Percentiles rank a stretch among this genome's conserved stretches.
Evolutionary conservation across 148 eudicot genomes (phyloP).

Genomic region (Gaultheria prostrata): DNA sequence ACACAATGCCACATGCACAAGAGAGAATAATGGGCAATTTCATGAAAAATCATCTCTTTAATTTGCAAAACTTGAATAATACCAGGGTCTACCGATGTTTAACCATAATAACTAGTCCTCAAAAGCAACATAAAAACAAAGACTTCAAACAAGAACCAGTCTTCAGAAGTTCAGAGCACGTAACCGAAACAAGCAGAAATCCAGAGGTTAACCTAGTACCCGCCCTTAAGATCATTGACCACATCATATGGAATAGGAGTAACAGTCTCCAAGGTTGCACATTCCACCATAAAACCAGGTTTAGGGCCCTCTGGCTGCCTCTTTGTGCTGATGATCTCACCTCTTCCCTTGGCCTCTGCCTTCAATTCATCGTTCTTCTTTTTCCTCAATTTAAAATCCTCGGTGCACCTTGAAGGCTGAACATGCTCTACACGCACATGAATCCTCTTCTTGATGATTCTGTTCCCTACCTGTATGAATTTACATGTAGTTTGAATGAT

Average conservation of each 20-base stretch:
- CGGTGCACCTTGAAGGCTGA: constrained; percentile 31
- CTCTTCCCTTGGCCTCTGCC: constrained; percentile 37
- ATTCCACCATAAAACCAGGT: constrained; percentile 42
- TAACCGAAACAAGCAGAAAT: not conserved
- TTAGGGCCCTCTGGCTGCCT: constrained; percentile 40
- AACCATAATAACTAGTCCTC: not conserved
- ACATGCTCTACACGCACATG: constrained; percentile 38
- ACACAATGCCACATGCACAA: not conserved
- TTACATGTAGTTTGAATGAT: not conserved
- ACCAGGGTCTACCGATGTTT: not conserved
- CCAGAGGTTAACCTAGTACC: constrained; percentile 19
- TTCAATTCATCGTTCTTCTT: constrained; percentile 31
- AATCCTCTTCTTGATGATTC: constrained; percentile 35
- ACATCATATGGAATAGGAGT: constrained; percentile 46
- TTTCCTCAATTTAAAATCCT: constrained; percentile 28
- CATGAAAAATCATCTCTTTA: not conserved
- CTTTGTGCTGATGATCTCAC: constrained; percentile 35
- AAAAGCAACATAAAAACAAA: not conserved
- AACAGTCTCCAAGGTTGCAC: constrained; percentile 41
- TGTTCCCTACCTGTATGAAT: constrained; percentile 28
- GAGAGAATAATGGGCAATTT: not conserved
- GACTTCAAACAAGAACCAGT: not conserved
- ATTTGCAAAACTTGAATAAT: not conserved
- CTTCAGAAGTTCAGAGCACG: not conserved
- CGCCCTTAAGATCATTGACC: constrained; percentile 42